Evolutionary conservation across 805 yeast genomes (phyloP).

Genomic region (Ogataea populi-albae): DNA sequence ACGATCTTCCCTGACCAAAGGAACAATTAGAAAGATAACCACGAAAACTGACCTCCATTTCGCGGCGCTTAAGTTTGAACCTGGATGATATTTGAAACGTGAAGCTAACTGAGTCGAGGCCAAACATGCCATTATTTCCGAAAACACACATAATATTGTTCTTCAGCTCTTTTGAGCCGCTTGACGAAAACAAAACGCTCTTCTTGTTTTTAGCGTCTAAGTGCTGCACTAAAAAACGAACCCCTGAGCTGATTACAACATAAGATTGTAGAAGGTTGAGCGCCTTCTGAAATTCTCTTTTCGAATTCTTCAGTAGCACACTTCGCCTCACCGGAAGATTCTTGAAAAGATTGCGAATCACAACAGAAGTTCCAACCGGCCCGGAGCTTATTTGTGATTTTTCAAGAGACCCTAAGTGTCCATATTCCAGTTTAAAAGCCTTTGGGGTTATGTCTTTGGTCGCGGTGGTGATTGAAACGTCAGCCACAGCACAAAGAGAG

Average conservation of each 20-base stretch:
- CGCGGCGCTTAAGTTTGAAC: constrained; percentile 25
- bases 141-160: constrained; percentile 65
- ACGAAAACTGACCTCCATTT: constrained; percentile 36
- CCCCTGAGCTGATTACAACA: constrained; percentile 54
- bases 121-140: constrained; percentile 64
- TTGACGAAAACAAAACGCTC: constrained; percentile 55
- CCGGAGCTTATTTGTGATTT: constrained; percentile 43
- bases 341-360: constrained; percentile 57
- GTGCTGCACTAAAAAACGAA: constrained; percentile 62
- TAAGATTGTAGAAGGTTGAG: constrained; percentile 62
- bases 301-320: constrained; percentile 64
- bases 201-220: constrained; percentile 46
- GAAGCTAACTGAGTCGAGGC: constrained; percentile 51
- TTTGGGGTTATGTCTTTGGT: constrained; percentile 46
- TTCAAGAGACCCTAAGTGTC: constrained; percentile 50
- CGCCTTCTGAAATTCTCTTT: constrained; percentile 71
- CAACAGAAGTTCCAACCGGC: constrained; percentile 66
- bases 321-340: constrained; percentile 79
- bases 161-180: constrained; percentile 45
- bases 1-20: constrained; percentile 71
- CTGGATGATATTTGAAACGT: constrained; percentile 34
- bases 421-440: constrained; percentile 56
- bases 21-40: constrained; percentile 78
- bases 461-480: constrained; percentile 50
- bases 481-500: constrained; percentile 58